Evolutionary conservation across 306 rosid genomes (phyloP).

Genomic region (Astragalus membranaceus): DNA sequence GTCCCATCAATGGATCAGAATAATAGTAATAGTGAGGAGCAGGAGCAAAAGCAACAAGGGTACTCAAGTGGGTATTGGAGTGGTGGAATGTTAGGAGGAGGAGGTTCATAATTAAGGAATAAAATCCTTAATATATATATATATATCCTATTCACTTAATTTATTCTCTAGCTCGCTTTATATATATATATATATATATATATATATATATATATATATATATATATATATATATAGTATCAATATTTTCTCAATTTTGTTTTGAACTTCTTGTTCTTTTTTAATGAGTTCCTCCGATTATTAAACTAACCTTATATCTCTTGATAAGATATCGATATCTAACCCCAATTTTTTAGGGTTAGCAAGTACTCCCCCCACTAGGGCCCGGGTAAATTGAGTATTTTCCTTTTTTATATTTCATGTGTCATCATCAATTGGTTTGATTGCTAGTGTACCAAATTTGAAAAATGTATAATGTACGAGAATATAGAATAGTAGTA

Average conservation of each 20-base stretch:
- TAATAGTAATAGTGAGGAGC: conserved; percentile 25
- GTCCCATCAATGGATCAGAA: conserved; percentile 19
- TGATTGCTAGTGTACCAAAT: neutral
- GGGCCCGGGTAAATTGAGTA: neutral
- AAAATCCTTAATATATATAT: neutral
- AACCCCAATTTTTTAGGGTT: conserved; percentile 33
- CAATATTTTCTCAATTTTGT: neutral
- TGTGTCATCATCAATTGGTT: neutral
- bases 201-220: no score
- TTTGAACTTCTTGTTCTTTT: neutral
- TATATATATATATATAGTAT: neutral
- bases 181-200: no score
- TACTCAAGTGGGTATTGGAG: conserved; percentile 64
- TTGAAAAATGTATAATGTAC: no score
- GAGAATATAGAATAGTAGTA: no score
- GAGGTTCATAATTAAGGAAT: conserved; percentile 47
- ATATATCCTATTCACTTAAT: neutral
- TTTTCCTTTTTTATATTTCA: neutral
- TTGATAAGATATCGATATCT: no score
- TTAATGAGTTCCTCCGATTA: conserved; percentile 16
- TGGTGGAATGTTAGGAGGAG: conserved; percentile 79
- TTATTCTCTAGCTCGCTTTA: no score
- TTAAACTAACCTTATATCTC: no score
- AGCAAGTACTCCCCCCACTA: neutral
- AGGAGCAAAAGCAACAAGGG: conserved; percentile 31